Base-by-base conservation (phyloP, 208 protist species). In the Leishmania amazonensis region DNA sequence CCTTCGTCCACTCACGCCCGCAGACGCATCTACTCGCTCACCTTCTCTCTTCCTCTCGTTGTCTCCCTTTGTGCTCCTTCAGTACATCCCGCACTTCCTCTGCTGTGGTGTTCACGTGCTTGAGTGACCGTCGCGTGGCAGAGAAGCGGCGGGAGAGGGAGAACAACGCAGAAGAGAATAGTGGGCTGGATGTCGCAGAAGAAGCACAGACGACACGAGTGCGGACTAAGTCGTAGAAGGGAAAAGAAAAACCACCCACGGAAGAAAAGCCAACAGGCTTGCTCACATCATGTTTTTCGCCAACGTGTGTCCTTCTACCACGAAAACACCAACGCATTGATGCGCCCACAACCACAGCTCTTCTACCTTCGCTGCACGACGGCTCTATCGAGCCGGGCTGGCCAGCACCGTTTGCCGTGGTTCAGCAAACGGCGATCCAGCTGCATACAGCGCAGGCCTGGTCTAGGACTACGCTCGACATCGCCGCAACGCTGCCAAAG, bases 1-100 rank as follows among this genome's bases (percentile, higher is more conserved):
- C 49, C 24, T 62, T 62, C 24, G 7, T 21, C 24, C 57, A 62
- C 57, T 7, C 0, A n/a, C 57, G 24, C 24, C 21, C 0, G 57
- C 57, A n/a, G 57, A 31, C 24, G 24, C 17, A 62, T n/a, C 21
- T 21, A 3, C 57, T 62, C 5, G 13, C 57, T 31, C 57, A 13
- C 8, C 21, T n/a, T 62, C 21, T 2, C 4, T n/a, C 0, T 62
- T n/a, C 24, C 0, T 62, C 6, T 62, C 24, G 24, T 62, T 62
- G 2, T 3, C 13, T 62, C 9, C 57, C 5, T n/a, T 19, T 0
- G 49, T 64, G 2, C 17, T 85, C 76, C 73, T 82, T 85, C 17
- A 88, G 80, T n/a, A 83, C 57, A 42, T 85, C 60, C 73, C 82
- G 79, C 0, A 78, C 85, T 54, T 86, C 81, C n/a, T 88, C 85